Conservation (phyloP, 139 green algal species). For the Pseudopediastrum boryanum region DNA sequence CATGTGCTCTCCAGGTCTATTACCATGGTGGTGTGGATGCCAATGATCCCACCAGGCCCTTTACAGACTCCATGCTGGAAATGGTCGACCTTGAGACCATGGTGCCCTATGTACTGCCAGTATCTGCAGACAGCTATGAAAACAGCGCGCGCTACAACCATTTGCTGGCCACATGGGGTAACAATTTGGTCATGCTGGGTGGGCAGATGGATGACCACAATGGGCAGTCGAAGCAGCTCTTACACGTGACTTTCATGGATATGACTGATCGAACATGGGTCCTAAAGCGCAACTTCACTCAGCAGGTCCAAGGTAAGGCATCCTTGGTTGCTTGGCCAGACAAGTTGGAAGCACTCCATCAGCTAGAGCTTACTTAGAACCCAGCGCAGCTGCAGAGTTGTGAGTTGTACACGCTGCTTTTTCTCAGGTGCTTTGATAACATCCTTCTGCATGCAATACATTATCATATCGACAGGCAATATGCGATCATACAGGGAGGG, state of each 20-base stretch:
- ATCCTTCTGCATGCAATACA: too few relatives aligned
- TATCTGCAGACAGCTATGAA: background rate
- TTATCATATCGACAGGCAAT: too few relatives aligned
- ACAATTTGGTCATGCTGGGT: constrained; percentile 16
- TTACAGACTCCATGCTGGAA: constrained; percentile 18
- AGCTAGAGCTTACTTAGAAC: too few relatives aligned
- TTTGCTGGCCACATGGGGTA: constrained; percentile 2
- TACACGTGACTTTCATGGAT: constrained; percentile 20
- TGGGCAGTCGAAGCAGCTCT: background rate
- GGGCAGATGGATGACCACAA: constrained; percentile 14
- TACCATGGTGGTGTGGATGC: constrained; percentile 26
- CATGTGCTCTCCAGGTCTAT: too few relatives aligned
- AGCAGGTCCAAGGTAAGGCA: too few relatives aligned
- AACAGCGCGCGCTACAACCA: constrained; percentile 17
- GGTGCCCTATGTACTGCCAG: constrained; percentile 8
- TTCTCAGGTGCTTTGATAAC: too few relatives aligned
- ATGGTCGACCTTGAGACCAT: constrained; percentile 25
- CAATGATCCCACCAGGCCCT: constrained; percentile 23
- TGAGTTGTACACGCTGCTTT: too few relatives aligned
- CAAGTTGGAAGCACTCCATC: too few relatives aligned
- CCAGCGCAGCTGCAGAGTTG: too few relatives aligned
- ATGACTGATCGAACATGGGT: constrained; percentile 15
- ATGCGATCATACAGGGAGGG: too few relatives aligned
- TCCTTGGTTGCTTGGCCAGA: too few relatives aligned
- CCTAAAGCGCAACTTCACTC: constrained; percentile 3